Evolutionary conservation across 805 yeast genomes (phyloP), one percentile per base, ranked within the genome.

Genomic region (Cyberlindnera meyerae): DNA sequence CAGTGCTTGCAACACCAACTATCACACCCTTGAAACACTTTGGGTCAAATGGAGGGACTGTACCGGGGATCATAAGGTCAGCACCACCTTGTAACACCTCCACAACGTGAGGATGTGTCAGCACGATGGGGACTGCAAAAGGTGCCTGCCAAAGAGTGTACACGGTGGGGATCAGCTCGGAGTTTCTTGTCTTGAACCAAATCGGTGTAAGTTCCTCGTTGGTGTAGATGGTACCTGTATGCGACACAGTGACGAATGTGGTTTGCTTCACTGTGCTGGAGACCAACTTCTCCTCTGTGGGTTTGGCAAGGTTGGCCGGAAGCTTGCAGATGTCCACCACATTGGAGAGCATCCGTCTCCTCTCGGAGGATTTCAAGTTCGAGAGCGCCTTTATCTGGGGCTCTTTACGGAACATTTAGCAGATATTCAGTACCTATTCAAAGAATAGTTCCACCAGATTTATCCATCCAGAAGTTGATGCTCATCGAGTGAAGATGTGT

Each of bases 281-380:
- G 1, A 54, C 34, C 3, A 57, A 26, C 16, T 26, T 29, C 26
- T 48, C 47, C 24, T 50, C 55, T 5, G 46, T 30, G 20, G 47
- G 52, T 25, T 51, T 49, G 9, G 52, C 31, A 14, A 52, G 32
- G 8, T 55, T 62, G 27, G 59, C 61, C 4, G 68, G 63, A 18
- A 76, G 51, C 8, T 48, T 51, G 47, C 68, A 77, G 20, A 49
- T 54, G 16, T 58, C 48, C 44, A 76, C 64, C 21, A 81, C 65
- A 5, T 55, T 48, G 5, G 34, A 18, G 9, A 44, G 34, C 42
- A 44, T 32, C 44, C 70, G 70, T 45, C 84, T 72, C 27, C 93
- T 66, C 46, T 87, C 97, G 0, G 95, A 82, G 11, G 85, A 75
- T 59, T 87, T 88, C 41, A 93, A 67, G 49, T 86, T 85, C 15